Base-by-base conservation (phyloP, 495 filamentous ascomycete species). In the Podospora pseudopauciseta region DNA sequence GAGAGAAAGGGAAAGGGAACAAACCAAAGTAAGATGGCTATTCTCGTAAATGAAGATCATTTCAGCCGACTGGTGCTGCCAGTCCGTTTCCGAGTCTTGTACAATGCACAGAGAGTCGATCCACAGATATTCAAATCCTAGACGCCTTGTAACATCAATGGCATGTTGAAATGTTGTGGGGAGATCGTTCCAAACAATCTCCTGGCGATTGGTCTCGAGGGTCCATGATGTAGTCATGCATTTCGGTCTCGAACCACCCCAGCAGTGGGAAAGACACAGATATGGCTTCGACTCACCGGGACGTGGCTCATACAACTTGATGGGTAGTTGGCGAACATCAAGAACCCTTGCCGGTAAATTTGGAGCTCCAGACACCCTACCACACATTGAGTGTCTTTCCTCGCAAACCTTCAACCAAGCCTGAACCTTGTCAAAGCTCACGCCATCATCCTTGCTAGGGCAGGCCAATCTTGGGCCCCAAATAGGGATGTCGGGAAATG, bases 71-170 rank as follows among this genome's bases (percentile, higher is more conserved):
- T 62, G 60, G 5, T 30, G 6, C 18, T 20, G 20, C 60, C 60
- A 62, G 60, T 62, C 60, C 2, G 2, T 16, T 13, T 30, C 26
- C 3, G 18, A 26, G 27, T 62, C 60, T n/a, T 62, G 60, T 18
- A 62, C 2, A 13, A 62, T 62, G 60, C 60, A 62, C 5, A 62
- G 20, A 3, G 60, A 62, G 23, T 62, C 60, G 16, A 62, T 62
- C 60, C 60, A 62, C 7, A 62, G 30, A 62, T 62, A 62, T 7
- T 62, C 60, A 32, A 62, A 62, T 30, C 60, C 60, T 3, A 62
- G 60, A 1, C 27, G 60, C 23, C 60, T 7, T 19, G 60, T 62
- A 30, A 34, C 60, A 30, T 27, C 20, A 9, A 62, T 62, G 53
- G 28, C 60, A 26, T 62, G 19, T n/a, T 20, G 6, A 20, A 62